Conservation (phyloP, 208 protist species). For the Leishmania mexicana region DNA sequence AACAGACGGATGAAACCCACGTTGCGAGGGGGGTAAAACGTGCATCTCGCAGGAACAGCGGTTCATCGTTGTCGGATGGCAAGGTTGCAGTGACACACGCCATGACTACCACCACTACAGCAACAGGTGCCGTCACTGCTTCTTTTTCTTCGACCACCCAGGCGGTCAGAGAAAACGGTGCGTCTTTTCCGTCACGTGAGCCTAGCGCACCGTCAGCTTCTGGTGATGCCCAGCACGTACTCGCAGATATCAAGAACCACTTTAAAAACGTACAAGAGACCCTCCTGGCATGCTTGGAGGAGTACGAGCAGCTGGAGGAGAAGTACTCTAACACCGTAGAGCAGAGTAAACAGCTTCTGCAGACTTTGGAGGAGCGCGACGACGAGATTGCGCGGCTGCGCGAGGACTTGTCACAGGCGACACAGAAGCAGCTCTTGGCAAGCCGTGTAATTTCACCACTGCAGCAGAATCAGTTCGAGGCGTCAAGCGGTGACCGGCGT, state of each 20-base stretch:
- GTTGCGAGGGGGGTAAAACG: neutral
- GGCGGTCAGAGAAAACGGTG: neutral
- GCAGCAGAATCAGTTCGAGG: neutral
- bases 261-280: conserved; percentile 27
- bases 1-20: neutral
- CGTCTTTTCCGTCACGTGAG: neutral
- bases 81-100: neutral
- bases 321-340: conserved; percentile 36
- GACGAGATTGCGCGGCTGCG: conserved; percentile 21
- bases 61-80: neutral
- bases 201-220: neutral
- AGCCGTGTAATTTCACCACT: neutral
- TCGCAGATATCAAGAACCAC: conserved; percentile 30
- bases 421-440: neutral
- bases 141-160: neutral
- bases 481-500: neutral
- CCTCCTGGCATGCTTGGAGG: conserved; percentile 30
- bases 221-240: neutral
- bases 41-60: neutral
- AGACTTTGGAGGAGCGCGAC: conserved; percentile 25
- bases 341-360: conserved; percentile 29
- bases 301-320: conserved; percentile 34
- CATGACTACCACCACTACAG: neutral
- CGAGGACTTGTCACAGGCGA: conserved; percentile 7
- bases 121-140: neutral